phyloP scores from a whole-genome alignment of 805 yeast species.

The Maudiozyma turicensis region DNA sequence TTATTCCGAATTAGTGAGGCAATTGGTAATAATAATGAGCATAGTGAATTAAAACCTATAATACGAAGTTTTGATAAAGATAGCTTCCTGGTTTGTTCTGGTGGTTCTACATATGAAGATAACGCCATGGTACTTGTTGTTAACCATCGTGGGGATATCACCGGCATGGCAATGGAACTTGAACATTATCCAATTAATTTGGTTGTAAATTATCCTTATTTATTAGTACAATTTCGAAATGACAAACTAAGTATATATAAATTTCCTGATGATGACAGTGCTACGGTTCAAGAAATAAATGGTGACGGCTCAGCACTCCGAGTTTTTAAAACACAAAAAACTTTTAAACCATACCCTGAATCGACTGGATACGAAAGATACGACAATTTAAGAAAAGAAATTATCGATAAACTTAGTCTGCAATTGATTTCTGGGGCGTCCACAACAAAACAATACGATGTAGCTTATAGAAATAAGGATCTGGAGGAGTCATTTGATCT shows the following conservation, averaged over 20 bases:
- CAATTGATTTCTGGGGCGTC: constrained; percentile 13
- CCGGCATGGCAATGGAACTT: constrained; percentile 23
- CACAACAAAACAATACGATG: constrained; percentile 14
- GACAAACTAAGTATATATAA: constrained; percentile 4
- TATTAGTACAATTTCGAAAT: constrained; percentile 14
- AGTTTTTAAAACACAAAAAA: constrained; percentile 9
- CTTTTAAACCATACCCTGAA: constrained; percentile 7
- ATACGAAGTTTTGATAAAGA: constrained; percentile 11
- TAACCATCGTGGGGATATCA: constrained; percentile 24
- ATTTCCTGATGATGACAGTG: not conserved
- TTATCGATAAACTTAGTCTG: constrained; percentile 18
- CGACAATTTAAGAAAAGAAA: not conserved
- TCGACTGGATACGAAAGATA: constrained; percentile 3
- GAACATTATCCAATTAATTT: constrained; percentile 20
- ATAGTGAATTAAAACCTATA: constrained; percentile 14
- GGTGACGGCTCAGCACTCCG: constrained; percentile 1
- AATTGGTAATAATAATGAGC: constrained; percentile 4
- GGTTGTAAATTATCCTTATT: constrained; percentile 17
- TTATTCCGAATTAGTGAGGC: constrained; percentile 24
- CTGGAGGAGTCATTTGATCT: constrained; percentile 13
- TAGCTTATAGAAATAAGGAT: constrained; percentile 18
- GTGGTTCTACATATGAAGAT: constrained; percentile 20
- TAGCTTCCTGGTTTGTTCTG: constrained; percentile 22
- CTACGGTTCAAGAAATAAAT: constrained; percentile 4
- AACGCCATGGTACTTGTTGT: constrained; percentile 26